Base-by-base conservation (phyloP, 2,329 filamentous ascomycete species). In the Fusarium austroafricanum region DNA sequence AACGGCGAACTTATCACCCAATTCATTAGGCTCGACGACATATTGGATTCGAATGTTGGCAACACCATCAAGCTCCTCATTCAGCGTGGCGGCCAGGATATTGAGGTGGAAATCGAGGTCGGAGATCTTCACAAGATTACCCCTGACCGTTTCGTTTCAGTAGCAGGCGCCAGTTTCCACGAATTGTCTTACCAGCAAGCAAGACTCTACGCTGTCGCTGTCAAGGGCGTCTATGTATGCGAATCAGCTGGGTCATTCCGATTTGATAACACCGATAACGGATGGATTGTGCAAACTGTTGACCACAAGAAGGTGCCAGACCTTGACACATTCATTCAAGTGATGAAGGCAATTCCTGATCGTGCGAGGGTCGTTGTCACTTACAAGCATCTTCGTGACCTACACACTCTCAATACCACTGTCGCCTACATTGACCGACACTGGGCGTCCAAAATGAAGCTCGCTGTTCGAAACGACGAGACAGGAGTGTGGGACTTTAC, bases 131-230 rank as follows among this genome's bases (percentile, higher is more conserved):
- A 99, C 82, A 87, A 87, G 58, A 99, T 99, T 77, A 98, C 96
- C 5, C 96, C 96, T 15, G 94, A 97, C 80, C 91, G 94, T 63
- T 99, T 98, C 76, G 92, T 98, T 54, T 93, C 94, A 6, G 95
- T 98, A 42, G 93, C 94, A 40, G 96, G 96, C 20, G 96, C 90
- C 23, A 95, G 94, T 61, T 98, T 99, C 83, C 96, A 99, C 81
- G 89, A 97, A 76, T 84, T 99, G 18, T 99, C 96, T 1, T 99
- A 99, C 78, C 96, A 99, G 77, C 94, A 98, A 80, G 94, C 96
- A n/a, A 90, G 96, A 11, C 86, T 97, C 6, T 98, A 97, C 77
- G 95, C 94, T 33, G 94, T 99, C 59, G 90, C 94, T 11, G 92
- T 94, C 73, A 91, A 94, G 77, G 96, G 96, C 33, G 94, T 99